Base-by-base conservation (phyloP, 108 stramenopile genomes). In the Stephanodiscus triporus region DNA sequence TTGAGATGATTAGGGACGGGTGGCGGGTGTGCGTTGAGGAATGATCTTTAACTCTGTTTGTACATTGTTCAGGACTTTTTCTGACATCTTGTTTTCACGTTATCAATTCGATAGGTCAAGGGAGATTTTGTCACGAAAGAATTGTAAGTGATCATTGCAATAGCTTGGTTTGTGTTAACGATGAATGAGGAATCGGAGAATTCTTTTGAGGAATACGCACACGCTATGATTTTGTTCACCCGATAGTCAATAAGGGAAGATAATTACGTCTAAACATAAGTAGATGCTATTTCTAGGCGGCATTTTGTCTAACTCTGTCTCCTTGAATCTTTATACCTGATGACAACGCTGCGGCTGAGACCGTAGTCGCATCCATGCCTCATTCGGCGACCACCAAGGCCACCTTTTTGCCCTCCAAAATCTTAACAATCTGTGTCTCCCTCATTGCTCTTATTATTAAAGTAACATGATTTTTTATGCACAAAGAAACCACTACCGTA, bases 91-190 rank as follows among this genome's bases (percentile, higher is more conserved):
- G 34, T 34, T 17, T 57, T 37, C 6, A 37, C 42, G 43, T 69
- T 9, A 29, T 22, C 53, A 54, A 54, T 54, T 26, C 24, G 2
- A 30, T 30, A 73, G 73, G 76, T 77, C 26, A 69, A 79, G 13
- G 78, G 72, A 23, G 78, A 79, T 38, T 72, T 68, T 24, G 78
- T 79, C 26, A 72, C 45, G 58, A 29, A 45, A 49, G 77, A 66
- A 17, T 59, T 37, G 65, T 67, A 61, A 58, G 63, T 58, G 37
- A 48, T 19, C 6, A 10, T 40, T n/a, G n/a, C n/a, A n/a, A n/a
- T n/a, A n/a, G n/a, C n/a, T n/a, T n/a, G n/a, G n/a, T n/a, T n/a
- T n/a, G n/a, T n/a, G n/a, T n/a, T n/a, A n/a, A n/a, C n/a, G n/a
- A n/a, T n/a, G n/a, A n/a, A n/a, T n/a, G n/a, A n/a, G n/a, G n/a